These are phyloP conservation scores for Exobasidium cylindrosporum DNA, from an alignment of 1,284 basidiomycete species.

Conservation along the genomic window DNA sequence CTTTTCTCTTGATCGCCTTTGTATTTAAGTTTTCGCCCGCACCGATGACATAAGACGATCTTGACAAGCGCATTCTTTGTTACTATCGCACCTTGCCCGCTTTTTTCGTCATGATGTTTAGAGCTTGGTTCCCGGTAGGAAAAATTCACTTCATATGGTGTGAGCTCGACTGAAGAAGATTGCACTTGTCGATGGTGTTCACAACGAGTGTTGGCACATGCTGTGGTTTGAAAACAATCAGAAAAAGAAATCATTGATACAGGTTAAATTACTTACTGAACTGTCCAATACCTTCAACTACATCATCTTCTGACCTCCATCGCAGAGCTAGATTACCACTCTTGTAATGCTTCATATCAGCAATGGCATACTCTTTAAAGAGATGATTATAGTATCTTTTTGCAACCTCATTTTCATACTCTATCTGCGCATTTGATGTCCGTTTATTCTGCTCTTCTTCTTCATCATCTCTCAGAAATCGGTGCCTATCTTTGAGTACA, in stretches of 20 bases:
- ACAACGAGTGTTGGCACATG: constrained; percentile 6
- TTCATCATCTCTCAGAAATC: constrained; percentile 18
- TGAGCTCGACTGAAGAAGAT: neutral
- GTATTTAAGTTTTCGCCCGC: constrained; percentile 2
- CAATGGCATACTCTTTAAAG: constrained; percentile 24
- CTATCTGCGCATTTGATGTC: neutral
- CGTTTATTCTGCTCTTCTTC: neutral
- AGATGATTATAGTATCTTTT: constrained; percentile 19
- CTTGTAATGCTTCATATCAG: constrained; percentile 22
- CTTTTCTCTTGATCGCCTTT: neutral
- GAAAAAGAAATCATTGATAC: neutral
- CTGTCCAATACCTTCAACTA: constrained; percentile 21
- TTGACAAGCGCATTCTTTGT: constrained; percentile 3
- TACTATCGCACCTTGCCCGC: neutral
- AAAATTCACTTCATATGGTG: constrained; percentile 5
- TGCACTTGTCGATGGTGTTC: neutral
- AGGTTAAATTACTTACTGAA: constrained; percentile 3
- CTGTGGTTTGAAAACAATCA: neutral
- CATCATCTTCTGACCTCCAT: constrained; percentile 20
- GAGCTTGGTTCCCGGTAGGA: neutral
- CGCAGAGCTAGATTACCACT: constrained; percentile 19
- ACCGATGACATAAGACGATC: constrained; percentile 1
- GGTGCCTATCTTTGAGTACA: constrained; percentile 14
- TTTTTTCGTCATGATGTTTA: neutral
- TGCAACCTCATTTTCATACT: constrained; percentile 14